These are phyloP conservation scores for Orbilia quercus DNA, from an alignment of 2,329 filamentous ascomycete species.

Conservation along the genomic window DNA sequence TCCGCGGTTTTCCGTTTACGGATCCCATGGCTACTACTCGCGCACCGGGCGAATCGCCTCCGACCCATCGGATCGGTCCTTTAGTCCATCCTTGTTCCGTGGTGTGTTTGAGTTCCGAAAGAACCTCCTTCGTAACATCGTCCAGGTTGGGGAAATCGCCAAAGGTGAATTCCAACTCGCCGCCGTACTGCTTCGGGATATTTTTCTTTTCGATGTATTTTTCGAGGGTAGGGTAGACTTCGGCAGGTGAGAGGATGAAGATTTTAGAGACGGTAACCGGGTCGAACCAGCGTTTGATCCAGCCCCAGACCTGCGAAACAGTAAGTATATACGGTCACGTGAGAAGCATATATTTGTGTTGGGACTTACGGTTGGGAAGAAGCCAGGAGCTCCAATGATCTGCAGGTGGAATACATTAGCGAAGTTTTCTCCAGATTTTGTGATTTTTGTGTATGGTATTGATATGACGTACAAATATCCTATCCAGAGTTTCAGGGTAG, in stretches of 20 bases:
- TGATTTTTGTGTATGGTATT: background rate
- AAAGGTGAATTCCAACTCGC: constrained; percentile 83
- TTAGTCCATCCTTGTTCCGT: constrained; percentile 34
- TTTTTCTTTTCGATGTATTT: constrained; percentile 83
- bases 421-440: constrained; percentile 16
- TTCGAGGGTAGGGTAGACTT: constrained; percentile 80
- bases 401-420: constrained; percentile 61
- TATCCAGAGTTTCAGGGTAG: constrained; percentile 92
- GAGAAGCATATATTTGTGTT: background rate
- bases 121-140: constrained; percentile 62
- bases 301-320: constrained; percentile 74
- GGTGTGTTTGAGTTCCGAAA: constrained; percentile 30
- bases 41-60: constrained; percentile 37
- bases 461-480: constrained; percentile 71
- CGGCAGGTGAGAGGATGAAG: constrained; percentile 80
- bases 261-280: constrained; percentile 96
- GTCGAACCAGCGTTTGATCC: constrained; percentile 96
- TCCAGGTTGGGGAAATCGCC: constrained; percentile 81
- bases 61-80: constrained; percentile 49
- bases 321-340: background rate
- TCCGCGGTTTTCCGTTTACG: constrained; percentile 35
- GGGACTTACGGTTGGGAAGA: constrained; percentile 78
- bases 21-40: constrained; percentile 38
- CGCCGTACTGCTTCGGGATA: constrained; percentile 90
- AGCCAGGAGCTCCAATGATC: constrained; percentile 87